phyloP scores from a whole-genome alignment of 495 filamentous ascomycete genomes.

The Glonium stellatum region DNA sequence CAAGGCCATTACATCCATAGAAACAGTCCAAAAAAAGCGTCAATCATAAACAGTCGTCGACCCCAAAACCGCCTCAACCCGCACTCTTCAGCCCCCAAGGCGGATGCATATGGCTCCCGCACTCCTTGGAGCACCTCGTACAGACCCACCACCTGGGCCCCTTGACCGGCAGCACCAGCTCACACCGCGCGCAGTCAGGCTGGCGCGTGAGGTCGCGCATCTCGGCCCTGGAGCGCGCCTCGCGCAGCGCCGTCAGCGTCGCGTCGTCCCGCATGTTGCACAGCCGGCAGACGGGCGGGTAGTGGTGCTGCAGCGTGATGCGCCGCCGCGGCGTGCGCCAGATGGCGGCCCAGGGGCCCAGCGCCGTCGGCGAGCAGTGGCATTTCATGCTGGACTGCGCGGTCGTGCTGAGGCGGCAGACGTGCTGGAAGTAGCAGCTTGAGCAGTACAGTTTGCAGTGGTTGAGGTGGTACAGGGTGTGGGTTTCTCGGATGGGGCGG shows the following conservation, averaged over 20 bases:
- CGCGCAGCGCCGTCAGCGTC: conserved; percentile 6
- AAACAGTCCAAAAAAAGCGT: background rate
- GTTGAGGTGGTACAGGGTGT: conserved; percentile 17
- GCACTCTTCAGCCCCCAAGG: conserved; percentile 8
- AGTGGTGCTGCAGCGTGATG: background rate
- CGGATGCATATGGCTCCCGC: conserved; percentile 13
- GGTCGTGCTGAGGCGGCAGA: background rate
- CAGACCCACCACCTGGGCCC: conserved; percentile 27
- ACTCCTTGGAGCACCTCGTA: conserved; percentile 16
- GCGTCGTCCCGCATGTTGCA: background rate
- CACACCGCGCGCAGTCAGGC: conserved; percentile 7
- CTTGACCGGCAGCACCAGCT: background rate
- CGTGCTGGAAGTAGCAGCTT: conserved; percentile 10
- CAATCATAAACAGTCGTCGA: background rate
- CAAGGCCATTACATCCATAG: background rate
- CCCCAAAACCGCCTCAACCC: background rate
- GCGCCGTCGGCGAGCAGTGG: conserved; percentile 6
- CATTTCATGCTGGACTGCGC: background rate
- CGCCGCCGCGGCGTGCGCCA: background rate
- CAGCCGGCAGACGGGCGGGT: conserved; percentile 2
- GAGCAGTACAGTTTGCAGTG: conserved; percentile 17
- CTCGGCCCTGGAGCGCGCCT: conserved; percentile 13
- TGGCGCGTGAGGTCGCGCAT: conserved; percentile 3
- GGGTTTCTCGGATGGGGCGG: background rate
- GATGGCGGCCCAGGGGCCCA: no score